A percentile compares a stretch with the other conserved stretches of the same genome.
phyloP scores from a whole-genome alignment of 768 basidiomycete genomes.

The Rubroboletus satanas region DNA sequence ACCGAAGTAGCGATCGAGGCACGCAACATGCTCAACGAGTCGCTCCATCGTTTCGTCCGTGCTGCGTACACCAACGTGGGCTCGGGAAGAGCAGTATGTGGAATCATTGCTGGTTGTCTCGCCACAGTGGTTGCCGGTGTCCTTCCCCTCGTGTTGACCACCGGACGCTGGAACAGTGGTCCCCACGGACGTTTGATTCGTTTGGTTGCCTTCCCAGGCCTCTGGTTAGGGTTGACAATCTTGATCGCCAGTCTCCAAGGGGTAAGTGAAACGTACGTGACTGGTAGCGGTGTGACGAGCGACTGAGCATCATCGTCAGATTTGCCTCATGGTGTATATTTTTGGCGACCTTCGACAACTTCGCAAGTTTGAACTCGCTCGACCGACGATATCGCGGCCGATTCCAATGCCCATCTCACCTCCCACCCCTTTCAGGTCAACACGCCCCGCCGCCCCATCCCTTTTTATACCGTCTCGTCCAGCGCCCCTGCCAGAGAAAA shows the following conservation, averaged over 20 bases:
- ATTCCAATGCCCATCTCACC: constrained; percentile 19
- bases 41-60: constrained; percentile 60
- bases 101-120: constrained; percentile 58
- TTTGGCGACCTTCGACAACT: constrained; percentile 79
- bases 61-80: constrained; percentile 70
- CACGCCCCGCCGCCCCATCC: background rate
- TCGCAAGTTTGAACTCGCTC: constrained; percentile 70
- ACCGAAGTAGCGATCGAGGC: constrained; percentile 55
- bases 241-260: constrained; percentile 64
- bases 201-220: constrained; percentile 56
- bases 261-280: constrained; percentile 33
- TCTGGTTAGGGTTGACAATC: constrained; percentile 67
- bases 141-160: constrained; percentile 50
- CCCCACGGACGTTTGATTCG: constrained; percentile 49
- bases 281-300: background rate
- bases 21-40: constrained; percentile 56
- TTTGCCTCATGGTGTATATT: constrained; percentile 72
- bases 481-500: constrained; percentile 5
- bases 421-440: constrained; percentile 3
- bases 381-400: constrained; percentile 58
- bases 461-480: constrained; percentile 9
- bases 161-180: constrained; percentile 33
- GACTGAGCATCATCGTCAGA: constrained; percentile 22
- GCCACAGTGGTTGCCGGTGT: constrained; percentile 46
- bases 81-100: constrained; percentile 64